These are phyloP conservation scores for Fusarium heterosporum DNA, from an alignment of 2,329 filamentous ascomycete genomes.

Conservation along the genomic window DNA sequence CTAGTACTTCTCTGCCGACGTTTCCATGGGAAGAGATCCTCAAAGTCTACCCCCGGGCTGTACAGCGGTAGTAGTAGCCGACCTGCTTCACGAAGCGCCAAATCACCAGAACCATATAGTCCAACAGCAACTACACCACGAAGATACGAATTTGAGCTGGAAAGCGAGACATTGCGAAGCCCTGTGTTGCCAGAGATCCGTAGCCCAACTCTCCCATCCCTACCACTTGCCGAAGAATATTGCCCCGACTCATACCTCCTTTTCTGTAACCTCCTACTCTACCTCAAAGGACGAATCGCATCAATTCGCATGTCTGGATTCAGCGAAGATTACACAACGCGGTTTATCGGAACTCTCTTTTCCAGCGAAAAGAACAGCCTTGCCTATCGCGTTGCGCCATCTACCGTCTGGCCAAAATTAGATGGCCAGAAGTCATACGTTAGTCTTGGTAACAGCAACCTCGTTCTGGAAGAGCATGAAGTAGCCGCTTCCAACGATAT, in stretches of 20 bases:
- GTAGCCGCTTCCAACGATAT: not conserved
- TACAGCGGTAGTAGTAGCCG: constrained; percentile 24
- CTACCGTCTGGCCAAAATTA: constrained; percentile 49
- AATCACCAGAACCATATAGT: constrained; percentile 18
- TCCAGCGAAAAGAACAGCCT: constrained; percentile 17
- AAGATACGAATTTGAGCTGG: not conserved
- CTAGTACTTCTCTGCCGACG: constrained; percentile 53
- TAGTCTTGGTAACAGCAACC: constrained; percentile 41
- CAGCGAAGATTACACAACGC: constrained; percentile 47
- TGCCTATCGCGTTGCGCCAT: constrained; percentile 49
- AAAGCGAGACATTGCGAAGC: not conserved
- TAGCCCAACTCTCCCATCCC: constrained; percentile 1
- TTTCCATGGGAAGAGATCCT: constrained; percentile 47
- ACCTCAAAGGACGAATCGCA: constrained; percentile 47
- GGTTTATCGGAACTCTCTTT: constrained; percentile 48
- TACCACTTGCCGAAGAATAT: constrained; percentile 30
- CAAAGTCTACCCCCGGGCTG: not conserved
- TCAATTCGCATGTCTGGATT: constrained; percentile 55
- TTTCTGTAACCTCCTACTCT: constrained; percentile 50
- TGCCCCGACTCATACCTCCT: constrained; percentile 50
- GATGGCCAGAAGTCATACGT: constrained; percentile 47
- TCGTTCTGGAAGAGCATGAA: constrained; percentile 43
- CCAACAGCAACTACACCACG: not conserved
- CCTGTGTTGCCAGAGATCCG: not conserved
- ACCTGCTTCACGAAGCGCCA: constrained; percentile 16